A percentile compares a stretch with the other conserved stretches of the same genome.
phyloP scores from a whole-genome alignment of 2,329 filamentous ascomycete species.

The Paraphoma sp. region DNA sequence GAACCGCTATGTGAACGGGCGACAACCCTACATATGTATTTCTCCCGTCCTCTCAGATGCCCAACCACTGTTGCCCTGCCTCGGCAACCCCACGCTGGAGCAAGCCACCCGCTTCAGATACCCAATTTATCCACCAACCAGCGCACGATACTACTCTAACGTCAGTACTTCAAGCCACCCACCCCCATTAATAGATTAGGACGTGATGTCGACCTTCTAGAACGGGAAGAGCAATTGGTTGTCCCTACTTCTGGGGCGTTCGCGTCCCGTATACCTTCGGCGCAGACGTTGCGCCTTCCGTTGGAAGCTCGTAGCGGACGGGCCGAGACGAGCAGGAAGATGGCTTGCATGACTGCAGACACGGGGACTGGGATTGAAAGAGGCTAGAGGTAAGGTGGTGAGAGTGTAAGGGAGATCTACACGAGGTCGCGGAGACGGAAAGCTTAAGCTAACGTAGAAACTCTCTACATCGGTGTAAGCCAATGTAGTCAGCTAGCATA shows the following conservation, averaged over 20 bases:
- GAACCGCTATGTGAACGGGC: background rate
- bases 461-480: background rate
- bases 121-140: constrained; percentile 3
- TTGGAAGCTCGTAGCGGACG: background rate
- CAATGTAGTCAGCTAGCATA: too few relatives aligned
- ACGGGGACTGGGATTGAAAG: constrained; percentile 1
- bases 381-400: background rate
- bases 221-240: background rate
- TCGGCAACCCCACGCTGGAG: background rate
- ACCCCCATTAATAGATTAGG: background rate
- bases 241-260: background rate
- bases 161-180: constrained; percentile 1
- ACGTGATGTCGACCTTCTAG: background rate
- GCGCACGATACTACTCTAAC: background rate
- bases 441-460: background rate
- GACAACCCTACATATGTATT: constrained; percentile 4
- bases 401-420: constrained; percentile 4
- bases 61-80: background rate
- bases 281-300: background rate
- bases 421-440: background rate
- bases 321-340: background rate
- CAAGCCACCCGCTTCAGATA: background rate
- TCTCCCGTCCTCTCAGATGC: constrained; percentile 1
- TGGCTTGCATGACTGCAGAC: background rate
- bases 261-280: too few relatives aligned